Base-by-base conservation (phyloP, 2,329 filamentous ascomycete genomes). In the Uncinocarpus reesii region DNA sequence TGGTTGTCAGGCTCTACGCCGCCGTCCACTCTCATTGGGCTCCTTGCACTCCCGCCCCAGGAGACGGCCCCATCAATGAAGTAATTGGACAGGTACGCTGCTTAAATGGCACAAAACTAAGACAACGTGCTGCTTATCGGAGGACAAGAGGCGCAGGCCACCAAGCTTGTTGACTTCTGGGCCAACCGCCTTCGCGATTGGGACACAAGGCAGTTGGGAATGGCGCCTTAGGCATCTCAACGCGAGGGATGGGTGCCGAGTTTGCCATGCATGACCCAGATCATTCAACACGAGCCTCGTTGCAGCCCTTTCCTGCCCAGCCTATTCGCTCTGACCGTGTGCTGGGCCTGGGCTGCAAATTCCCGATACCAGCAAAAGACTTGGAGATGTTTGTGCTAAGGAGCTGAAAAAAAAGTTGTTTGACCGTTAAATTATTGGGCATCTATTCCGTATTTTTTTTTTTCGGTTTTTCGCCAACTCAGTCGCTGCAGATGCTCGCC, bases 381-480 rank as follows among this genome's bases (percentile, higher is more conserved):
- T 38, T 24, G n/a, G 42, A 28, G 21, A n/a, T n/a, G n/a, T n/a
- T n/a, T n/a, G n/a, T n/a, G n/a, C n/a, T n/a, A 45, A 36, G 28
- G 20, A 36, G 5, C 18, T 36, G 23, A 20, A 20, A 37, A 26
- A 35, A 44, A n/a, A 43, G 37, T 20, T 24, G 7, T 28, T 31
- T 29, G 15, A 29, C 31, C 13, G 16, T 31, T 24, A 31, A 29
- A 20, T 46, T n/a, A 46, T 47, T 34, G 45, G 45, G 45, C 45
- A 41, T 41, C 35, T 34, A 47, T 32, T 4, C 34, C 13, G 13
- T 29, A n/a, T 10, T 11, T 23, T 15, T 46, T 13, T 29, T 32
- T 41, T 34, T 41, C 36, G 26, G 26, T 29, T 41, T 31, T 31
- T 47, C 26, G 35, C 45, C 45, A 47, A 35, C 45, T 47, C 45